phyloP scores from a whole-genome alignment of 2,329 filamentous ascomycete genomes.

The Diplodia corticola region DNA sequence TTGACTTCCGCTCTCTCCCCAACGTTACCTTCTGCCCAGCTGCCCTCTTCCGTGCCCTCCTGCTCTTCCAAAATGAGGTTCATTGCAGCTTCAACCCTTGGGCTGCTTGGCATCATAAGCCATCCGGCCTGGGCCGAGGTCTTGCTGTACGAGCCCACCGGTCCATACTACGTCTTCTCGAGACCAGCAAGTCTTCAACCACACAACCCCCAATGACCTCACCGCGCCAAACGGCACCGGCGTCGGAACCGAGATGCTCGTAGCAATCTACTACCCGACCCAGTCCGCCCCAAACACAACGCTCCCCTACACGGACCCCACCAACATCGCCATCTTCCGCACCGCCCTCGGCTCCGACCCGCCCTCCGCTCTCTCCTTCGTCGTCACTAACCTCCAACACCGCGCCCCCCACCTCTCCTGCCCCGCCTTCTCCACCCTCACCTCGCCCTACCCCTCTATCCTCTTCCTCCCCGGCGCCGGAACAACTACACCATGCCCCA shows the following conservation, averaged over 20 bases:
- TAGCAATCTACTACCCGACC: constrained; percentile 32
- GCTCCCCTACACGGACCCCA: constrained; percentile 30
- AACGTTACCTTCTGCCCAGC: too few species aligned
- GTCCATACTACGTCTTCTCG: constrained; percentile 31
- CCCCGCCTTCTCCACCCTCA: background rate
- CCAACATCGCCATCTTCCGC: constrained; percentile 28
- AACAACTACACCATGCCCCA: constrained; percentile 22
- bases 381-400: constrained; percentile 26
- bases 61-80: background rate
- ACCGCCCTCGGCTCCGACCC: background rate
- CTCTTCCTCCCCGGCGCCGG: constrained; percentile 30
- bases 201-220: constrained; percentile 30
- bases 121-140: background rate
- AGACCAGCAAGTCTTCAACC: constrained; percentile 31
- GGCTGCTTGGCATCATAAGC: background rate
- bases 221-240: constrained; percentile 25
- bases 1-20: too few species aligned
- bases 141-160: constrained; percentile 24
- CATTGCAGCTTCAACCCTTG: background rate
- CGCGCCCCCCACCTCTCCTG: constrained; percentile 24
- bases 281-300: constrained; percentile 24
- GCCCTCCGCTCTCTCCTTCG: background rate
- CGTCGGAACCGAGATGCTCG: constrained; percentile 26
- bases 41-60: too few species aligned
- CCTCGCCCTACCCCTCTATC: constrained; percentile 24